These are phyloP conservation scores for Gloeophyllum trabeum DNA, from an alignment of 768 basidiomycete genomes.

Conservation along the genomic window DNA sequence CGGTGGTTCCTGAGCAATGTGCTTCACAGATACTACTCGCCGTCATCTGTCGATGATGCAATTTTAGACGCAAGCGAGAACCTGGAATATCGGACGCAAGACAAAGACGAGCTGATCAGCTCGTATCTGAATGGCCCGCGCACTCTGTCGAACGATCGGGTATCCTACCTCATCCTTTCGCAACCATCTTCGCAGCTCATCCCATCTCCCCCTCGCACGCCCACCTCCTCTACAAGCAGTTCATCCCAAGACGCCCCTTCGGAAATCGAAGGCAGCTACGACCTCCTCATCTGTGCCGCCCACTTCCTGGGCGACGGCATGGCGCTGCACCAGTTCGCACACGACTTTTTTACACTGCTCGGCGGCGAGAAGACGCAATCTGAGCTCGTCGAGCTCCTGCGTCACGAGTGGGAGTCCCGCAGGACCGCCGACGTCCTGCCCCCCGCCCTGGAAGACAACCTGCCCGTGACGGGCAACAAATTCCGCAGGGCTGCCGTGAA, in stretches of 20 bases:
- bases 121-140: slow-evolving; percentile 69
- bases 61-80: slow-evolving; percentile 33
- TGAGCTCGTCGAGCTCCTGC: background rate
- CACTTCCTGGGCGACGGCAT: slow-evolving; percentile 86
- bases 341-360: slow-evolving; percentile 66
- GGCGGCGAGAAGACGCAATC: slow-evolving; percentile 19
- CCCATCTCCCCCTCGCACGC: background rate
- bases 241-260: background rate
- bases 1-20: background rate
- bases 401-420: background rate
- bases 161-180: slow-evolving; percentile 54
- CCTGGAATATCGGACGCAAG: slow-evolving; percentile 37
- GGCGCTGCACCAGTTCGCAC: slow-evolving; percentile 76
- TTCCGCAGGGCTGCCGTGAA: slow-evolving; percentile 24
- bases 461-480: background rate
- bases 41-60: slow-evolving; percentile 30
- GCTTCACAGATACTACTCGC: slow-evolving; percentile 31
- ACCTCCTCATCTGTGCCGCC: slow-evolving; percentile 64
- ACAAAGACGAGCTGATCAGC: slow-evolving; percentile 55
- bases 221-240: no score
- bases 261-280: slow-evolving; percentile 22
- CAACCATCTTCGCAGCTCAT: slow-evolving; percentile 6
- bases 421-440: background rate
- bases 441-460: background rate
- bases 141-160: slow-evolving; percentile 51